These are phyloP conservation scores for Globisporangium nagaii DNA, from an alignment of 352 stramenopile species.

Conservation along the genomic window DNA sequence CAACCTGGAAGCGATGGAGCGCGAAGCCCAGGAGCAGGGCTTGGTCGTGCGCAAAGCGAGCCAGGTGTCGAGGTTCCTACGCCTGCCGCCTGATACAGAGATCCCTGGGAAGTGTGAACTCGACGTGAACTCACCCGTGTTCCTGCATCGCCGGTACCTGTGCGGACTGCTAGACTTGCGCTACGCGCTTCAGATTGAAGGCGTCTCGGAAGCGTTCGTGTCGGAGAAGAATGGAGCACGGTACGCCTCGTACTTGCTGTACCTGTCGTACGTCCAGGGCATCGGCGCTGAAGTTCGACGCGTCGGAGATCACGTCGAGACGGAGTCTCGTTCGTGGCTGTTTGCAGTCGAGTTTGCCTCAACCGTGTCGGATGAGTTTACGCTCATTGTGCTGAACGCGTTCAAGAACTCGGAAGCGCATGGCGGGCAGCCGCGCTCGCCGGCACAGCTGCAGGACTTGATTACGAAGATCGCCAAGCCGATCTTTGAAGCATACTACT, in stretches of 20 bases:
- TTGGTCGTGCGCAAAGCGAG: slow-evolving; percentile 31
- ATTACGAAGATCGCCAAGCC: slow-evolving; percentile 55
- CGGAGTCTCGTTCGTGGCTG: slow-evolving; percentile 77
- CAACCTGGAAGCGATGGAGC: slow-evolving; percentile 34
- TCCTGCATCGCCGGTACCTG: slow-evolving; percentile 94
- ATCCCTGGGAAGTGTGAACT: slow-evolving; percentile 57
- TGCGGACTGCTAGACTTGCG: slow-evolving; percentile 96
- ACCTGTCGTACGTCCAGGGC: slow-evolving; percentile 71
- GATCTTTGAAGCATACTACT: slow-evolving; percentile 72
- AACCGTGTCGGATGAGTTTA: slow-evolving; percentile 74
- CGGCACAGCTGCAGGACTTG: slow-evolving; percentile 18
- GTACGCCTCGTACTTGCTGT: slow-evolving; percentile 62
- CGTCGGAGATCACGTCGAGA: slow-evolving; percentile 69
- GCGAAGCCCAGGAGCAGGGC: slow-evolving; percentile 33
- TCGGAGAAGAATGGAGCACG: slow-evolving; percentile 50
- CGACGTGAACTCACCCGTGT: slow-evolving; percentile 86
- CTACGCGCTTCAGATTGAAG: slow-evolving; percentile 96
- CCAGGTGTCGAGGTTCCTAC: slow-evolving; percentile 42
- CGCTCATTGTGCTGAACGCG: slow-evolving; percentile 73
- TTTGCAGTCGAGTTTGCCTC: slow-evolving; percentile 82
- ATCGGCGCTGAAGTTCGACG: slow-evolving; percentile 56
- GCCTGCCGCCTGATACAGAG: slow-evolving; percentile 46
- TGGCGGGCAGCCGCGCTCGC: neutral
- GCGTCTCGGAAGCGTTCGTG: slow-evolving; percentile 91
- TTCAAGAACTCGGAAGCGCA: slow-evolving; percentile 47